Conservation (phyloP, 2,329 filamentous ascomycete species). For the Blumeria graminis region DNA sequence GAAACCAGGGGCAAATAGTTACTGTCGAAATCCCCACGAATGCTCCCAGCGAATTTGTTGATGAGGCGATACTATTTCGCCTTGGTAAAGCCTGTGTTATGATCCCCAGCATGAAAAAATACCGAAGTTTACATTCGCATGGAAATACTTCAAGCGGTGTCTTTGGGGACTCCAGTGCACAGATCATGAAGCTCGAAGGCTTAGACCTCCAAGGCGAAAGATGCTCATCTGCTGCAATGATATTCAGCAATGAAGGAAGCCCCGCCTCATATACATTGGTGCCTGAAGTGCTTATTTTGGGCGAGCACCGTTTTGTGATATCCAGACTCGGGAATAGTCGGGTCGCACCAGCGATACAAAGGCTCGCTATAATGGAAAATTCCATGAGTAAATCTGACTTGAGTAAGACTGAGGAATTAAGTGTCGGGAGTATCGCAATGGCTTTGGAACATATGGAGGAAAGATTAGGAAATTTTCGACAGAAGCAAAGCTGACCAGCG, state of each 20-base stretch:
- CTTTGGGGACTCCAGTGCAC: constrained; percentile 9
- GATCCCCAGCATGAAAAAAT: constrained; percentile 14
- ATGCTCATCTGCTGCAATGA: constrained; percentile 13
- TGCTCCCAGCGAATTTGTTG: constrained; percentile 9
- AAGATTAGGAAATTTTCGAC: constrained; percentile 3
- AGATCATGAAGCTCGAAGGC: constrained; percentile 12
- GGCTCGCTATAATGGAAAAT: constrained; percentile 9
- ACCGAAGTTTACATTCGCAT: constrained; percentile 12
- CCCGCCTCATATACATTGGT: constrained; percentile 4
- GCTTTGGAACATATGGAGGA: constrained; percentile 29
- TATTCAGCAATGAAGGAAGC: constrained; percentile 5
- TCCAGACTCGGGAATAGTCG: constrained; percentile 6
- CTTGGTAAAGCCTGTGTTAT: constrained; percentile 13
- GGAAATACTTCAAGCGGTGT: constrained; percentile 8
- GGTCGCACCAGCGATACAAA: constrained; percentile 3
- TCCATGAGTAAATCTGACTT: constrained; percentile 1
- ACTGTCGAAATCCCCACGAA: constrained; percentile 10
- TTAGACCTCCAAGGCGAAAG: constrained; percentile 15
- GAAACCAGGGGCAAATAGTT: constrained; percentile 12
- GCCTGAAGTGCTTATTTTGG: constrained; percentile 13
- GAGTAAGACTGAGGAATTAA: constrained; percentile 17
- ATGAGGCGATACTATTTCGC: constrained; percentile 15
- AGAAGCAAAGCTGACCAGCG: constrained; percentile 7
- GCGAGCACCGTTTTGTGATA: constrained; percentile 14
- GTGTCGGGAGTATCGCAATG: constrained; percentile 41